These are phyloP conservation scores for Setomelanomma holmii DNA, from an alignment of 2,329 filamentous ascomycete genomes.

Conservation along the genomic window DNA sequence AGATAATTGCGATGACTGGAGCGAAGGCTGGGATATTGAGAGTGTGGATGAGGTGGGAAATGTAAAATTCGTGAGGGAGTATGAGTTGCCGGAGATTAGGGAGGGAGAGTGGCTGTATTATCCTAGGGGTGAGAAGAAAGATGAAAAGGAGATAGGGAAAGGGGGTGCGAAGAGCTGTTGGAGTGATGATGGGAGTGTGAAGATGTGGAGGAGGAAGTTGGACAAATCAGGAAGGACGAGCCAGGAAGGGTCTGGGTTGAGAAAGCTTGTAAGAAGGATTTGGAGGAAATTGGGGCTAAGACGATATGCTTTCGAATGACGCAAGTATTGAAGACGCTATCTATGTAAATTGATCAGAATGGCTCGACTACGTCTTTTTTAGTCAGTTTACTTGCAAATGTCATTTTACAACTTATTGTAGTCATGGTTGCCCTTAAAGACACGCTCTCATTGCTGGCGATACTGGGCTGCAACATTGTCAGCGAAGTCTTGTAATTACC, in stretches of 20 bases:
- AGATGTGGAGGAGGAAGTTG: not conserved
- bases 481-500: not conserved
- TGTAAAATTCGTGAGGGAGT: not conserved
- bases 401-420: not conserved
- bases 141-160: no score
- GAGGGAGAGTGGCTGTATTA: slow-evolving; percentile 8
- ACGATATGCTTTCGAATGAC: not conserved
- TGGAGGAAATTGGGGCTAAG: not conserved
- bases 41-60: not conserved
- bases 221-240: not conserved
- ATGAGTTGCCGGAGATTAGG: not conserved
- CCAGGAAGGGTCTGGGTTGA: not conserved
- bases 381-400: no score
- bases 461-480: not conserved
- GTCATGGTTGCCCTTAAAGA: not conserved
- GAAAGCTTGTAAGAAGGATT: not conserved
- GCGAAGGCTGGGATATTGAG: not conserved
- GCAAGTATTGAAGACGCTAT: not conserved
- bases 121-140: not conserved
- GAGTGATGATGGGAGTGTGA: not conserved
- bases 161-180: not conserved
- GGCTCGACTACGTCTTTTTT: not conserved
- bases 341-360: not conserved
- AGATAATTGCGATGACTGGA: not conserved
- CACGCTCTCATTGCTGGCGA: not conserved